These are phyloP conservation scores for Mortierella claussenii DNA, from an alignment of 192 early-diverging fungal species.

Conservation along the genomic window DNA sequence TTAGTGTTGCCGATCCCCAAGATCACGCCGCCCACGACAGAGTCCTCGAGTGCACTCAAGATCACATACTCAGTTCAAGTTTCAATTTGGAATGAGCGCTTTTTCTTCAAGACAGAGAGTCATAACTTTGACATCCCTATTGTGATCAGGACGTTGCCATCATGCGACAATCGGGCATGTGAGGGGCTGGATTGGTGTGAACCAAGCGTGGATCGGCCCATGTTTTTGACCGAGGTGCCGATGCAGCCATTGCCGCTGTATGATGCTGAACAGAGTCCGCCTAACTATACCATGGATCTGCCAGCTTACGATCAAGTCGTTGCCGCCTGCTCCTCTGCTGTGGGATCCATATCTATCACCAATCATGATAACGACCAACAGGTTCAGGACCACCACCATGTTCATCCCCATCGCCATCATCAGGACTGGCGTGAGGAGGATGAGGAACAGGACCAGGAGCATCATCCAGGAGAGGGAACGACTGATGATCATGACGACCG, in stretches of 20 bases:
- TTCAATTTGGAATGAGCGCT: slow-evolving; percentile 52
- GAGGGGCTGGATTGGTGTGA: slow-evolving; percentile 53
- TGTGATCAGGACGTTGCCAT: slow-evolving; percentile 42
- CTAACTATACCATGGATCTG: slow-evolving; percentile 22
- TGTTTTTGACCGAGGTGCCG: slow-evolving; percentile 43
- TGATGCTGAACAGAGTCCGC: slow-evolving; percentile 38
- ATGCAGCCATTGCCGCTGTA: slow-evolving; percentile 45
- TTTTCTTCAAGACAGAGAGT: slow-evolving; percentile 52
- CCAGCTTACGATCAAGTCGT: slow-evolving; percentile 32
- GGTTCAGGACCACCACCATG: slow-evolving; percentile 11
- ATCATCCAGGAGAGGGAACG: not conserved
- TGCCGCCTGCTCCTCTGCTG: not conserved
- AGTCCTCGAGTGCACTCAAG: slow-evolving; percentile 47
- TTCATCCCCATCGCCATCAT: no score
- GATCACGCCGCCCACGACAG: slow-evolving; percentile 41
- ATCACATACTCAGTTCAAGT: slow-evolving; percentile 52
- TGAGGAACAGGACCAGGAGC: slow-evolving; percentile 11
- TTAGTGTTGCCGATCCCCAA: slow-evolving; percentile 45
- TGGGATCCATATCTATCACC: not conserved
- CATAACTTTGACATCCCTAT: slow-evolving; percentile 50
- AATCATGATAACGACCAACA: not conserved
- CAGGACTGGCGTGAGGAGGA: no score
- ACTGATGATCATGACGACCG: not conserved
- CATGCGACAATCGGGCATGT: slow-evolving; percentile 45
- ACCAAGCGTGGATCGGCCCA: slow-evolving; percentile 47